Percentiles rank a stretch among this genome's conserved stretches.
These are phyloP conservation scores for Globisporangium heterothallicum DNA, from an alignment of 352 stramenopile species.

Conservation along the genomic window DNA sequence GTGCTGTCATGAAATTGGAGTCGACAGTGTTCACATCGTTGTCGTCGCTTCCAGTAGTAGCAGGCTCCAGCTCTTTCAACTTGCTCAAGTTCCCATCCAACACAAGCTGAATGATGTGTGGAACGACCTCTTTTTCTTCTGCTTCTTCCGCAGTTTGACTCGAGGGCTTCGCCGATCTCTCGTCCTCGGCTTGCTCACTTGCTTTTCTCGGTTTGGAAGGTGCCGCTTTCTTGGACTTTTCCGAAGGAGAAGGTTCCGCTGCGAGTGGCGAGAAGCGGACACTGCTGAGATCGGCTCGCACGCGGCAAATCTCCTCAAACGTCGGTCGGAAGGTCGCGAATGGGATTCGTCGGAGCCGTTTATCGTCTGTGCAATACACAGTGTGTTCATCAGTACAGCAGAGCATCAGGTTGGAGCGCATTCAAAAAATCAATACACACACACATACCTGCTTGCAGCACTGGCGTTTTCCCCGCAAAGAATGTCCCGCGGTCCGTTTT, in stretches of 20 bases:
- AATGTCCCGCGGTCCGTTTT: conserved; percentile 75
- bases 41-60: conserved; percentile 5
- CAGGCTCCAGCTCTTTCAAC: conserved; percentile 36
- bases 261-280: conserved; percentile 58
- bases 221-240: conserved; percentile 12
- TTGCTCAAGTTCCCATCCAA: conserved; percentile 25
- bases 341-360: conserved; percentile 68
- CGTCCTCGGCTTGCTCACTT: conserved; percentile 3
- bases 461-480: conserved; percentile 66
- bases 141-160: neutral
- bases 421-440: conserved; percentile 3
- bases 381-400: too few species aligned
- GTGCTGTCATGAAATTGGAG: conserved; percentile 62
- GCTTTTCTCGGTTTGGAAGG: conserved; percentile 25
- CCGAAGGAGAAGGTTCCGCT: conserved; percentile 13
- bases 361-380: conserved; percentile 30
- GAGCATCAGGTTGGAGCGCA: too few species aligned
- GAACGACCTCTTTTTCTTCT: conserved; percentile 13
- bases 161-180: conserved; percentile 4
- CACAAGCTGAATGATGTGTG: conserved; percentile 38
- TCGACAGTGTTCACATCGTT: conserved; percentile 57
- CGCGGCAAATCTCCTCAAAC: conserved; percentile 79
- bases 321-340: conserved; percentile 84
- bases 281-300: conserved; percentile 63
- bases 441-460: conserved; percentile 34